A percentile compares a stretch with the other conserved stretches of the same genome.
Conservation (phyloP, 2,329 filamentous ascomycete species). For the Aspergillus tanneri region DNA sequence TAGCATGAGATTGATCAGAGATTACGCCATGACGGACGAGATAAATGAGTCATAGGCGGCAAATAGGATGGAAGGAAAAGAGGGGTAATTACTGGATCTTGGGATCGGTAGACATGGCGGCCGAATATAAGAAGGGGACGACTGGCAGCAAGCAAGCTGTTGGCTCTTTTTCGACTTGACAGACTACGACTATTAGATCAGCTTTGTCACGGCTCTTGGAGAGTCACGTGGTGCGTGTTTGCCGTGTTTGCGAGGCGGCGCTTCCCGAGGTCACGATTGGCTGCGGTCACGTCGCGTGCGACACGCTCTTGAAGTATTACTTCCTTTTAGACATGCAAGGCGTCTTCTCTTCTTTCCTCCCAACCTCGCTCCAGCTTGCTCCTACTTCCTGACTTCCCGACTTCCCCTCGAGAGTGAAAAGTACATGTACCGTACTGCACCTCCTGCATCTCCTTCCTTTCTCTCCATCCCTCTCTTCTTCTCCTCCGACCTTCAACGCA, state of each 20-base stretch:
- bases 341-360: slow-evolving; percentile 23
- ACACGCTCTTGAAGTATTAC: slow-evolving; percentile 33
- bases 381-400: slow-evolving; percentile 20
- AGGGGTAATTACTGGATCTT: slow-evolving; percentile 66
- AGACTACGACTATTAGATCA: neutral
- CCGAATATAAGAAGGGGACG: slow-evolving; percentile 19
- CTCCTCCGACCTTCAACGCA: slow-evolving; percentile 19
- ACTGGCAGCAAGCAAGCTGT: neutral
- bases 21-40: slow-evolving; percentile 5
- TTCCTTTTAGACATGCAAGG: no score
- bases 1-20: slow-evolving; percentile 17
- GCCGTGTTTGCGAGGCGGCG: slow-evolving; percentile 25
- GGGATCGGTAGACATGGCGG: slow-evolving; percentile 60
- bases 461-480: slow-evolving; percentile 9
- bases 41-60: slow-evolving; percentile 24
- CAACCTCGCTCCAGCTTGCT: slow-evolving; percentile 18
- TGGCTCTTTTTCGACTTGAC: slow-evolving; percentile 1
- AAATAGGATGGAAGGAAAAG: slow-evolving; percentile 15
- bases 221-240: slow-evolving; percentile 30
- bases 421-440: no score
- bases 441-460: slow-evolving; percentile 15
- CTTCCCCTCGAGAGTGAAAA: no score
- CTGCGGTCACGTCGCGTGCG: slow-evolving; percentile 41
- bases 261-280: slow-evolving; percentile 34
- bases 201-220: neutral